phyloP scores from a whole-genome alignment of 2,329 filamentous ascomycete species.

The Aspergillus neotritici region DNA sequence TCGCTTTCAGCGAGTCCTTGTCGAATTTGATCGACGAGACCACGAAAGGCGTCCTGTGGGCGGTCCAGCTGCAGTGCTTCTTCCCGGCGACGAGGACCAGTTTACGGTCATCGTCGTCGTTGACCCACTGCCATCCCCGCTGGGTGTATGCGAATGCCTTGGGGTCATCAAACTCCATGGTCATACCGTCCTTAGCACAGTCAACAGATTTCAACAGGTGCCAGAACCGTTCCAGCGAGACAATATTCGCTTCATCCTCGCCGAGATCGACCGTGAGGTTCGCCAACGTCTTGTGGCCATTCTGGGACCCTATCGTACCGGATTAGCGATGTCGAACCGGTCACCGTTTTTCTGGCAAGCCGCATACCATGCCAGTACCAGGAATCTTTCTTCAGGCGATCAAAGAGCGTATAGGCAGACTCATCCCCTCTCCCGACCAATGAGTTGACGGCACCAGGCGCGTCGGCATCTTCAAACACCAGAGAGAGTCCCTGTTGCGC shows the following conservation, averaged over 20 bases:
- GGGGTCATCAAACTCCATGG: conserved; percentile 11
- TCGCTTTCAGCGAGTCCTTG: conserved; percentile 10
- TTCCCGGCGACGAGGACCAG: conserved; percentile 19
- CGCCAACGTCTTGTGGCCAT: conserved; percentile 13
- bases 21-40: conserved; percentile 15
- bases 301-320: conserved; percentile 7
- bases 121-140: conserved; percentile 18
- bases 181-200: conserved; percentile 15
- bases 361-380: conserved; percentile 17
- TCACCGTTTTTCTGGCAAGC: not conserved
- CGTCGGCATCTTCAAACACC: conserved; percentile 11
- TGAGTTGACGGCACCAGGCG: conserved; percentile 4
- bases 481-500: conserved; percentile 10
- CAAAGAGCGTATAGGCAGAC: conserved; percentile 8
- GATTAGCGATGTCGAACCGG: not conserved
- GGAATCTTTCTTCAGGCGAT: conserved; percentile 12
- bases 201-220: conserved; percentile 11
- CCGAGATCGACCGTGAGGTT: conserved; percentile 14
- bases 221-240: conserved; percentile 15
- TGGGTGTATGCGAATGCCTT: conserved; percentile 10
- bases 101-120: conserved; percentile 11
- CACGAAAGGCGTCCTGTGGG: conserved; percentile 15
- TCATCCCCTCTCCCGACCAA: conserved; percentile 1
- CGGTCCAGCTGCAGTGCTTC: conserved; percentile 20
- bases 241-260: conserved; percentile 13